phyloP scores from a whole-genome alignment of 192 early-diverging fungal genomes.

The Mortierella claussenii region DNA sequence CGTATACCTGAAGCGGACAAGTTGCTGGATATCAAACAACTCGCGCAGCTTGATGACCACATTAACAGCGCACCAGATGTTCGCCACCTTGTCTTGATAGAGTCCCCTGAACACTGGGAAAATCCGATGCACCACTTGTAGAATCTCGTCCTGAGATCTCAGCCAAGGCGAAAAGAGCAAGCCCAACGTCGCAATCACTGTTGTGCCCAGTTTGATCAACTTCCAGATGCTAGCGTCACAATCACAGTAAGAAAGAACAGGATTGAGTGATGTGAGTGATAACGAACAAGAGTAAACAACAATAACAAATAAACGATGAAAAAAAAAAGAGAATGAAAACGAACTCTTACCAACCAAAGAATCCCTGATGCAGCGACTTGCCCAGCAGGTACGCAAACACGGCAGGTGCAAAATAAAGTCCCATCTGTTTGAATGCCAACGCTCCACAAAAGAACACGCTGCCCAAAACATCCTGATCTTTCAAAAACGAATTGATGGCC shows the following conservation, averaged over 20 bases:
- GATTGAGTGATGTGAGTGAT: no score
- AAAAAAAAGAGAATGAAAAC: neutral
- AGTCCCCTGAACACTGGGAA: slow-evolving; percentile 95
- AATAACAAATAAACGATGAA: neutral
- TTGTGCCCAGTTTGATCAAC: slow-evolving; percentile 73
- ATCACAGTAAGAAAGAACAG: neutral
- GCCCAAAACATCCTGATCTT: slow-evolving; percentile 72
- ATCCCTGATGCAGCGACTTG: slow-evolving; percentile 64
- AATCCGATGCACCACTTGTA: slow-evolving; percentile 84
- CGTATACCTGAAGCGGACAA: slow-evolving; percentile 77
- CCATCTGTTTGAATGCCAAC: slow-evolving; percentile 97
- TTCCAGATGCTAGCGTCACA: slow-evolving; percentile 23
- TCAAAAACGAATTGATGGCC: slow-evolving; percentile 74
- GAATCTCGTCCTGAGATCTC: slow-evolving; percentile 63
- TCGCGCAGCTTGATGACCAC: slow-evolving; percentile 85
- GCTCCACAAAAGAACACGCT: slow-evolving; percentile 85
- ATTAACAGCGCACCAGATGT: slow-evolving; percentile 95
- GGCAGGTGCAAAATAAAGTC: slow-evolving; percentile 90
- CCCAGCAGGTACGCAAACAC: slow-evolving; percentile 92
- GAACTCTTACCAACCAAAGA: slow-evolving; percentile 52
- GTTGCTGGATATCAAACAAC: slow-evolving; percentile 65
- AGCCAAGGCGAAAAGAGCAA: slow-evolving; percentile 79
- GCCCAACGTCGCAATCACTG: slow-evolving; percentile 78
- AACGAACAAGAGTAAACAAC: neutral
- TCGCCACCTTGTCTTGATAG: slow-evolving; percentile 99